phyloP scores from a whole-genome alignment of 192 early-diverging fungal genomes.

The Globomyces pollinis-pini region DNA sequence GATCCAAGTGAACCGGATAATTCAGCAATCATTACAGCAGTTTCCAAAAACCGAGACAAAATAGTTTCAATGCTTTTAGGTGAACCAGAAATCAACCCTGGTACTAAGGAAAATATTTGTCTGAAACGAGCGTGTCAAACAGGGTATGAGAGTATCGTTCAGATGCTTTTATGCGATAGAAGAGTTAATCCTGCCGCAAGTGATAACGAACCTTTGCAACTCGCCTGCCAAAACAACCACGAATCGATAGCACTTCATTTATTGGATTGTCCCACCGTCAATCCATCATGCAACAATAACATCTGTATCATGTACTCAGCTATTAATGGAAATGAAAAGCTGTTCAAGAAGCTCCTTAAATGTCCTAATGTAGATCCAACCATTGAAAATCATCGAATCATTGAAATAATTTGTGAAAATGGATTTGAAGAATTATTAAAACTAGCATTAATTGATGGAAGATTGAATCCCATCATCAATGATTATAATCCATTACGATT shows the following conservation, averaged over 20 bases:
- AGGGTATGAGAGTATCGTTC: not conserved
- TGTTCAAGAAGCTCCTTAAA: not conserved
- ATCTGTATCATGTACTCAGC: too few species aligned
- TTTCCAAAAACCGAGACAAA: not conserved
- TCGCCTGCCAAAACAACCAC: constrained; percentile 11
- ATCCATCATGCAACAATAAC: constrained; percentile 5
- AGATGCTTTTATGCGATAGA: not conserved
- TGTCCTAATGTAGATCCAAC: constrained; percentile 2
- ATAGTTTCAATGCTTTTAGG: not conserved
- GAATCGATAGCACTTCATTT: constrained; percentile 7
- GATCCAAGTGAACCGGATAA: not conserved
- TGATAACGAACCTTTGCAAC: constrained; percentile 12
- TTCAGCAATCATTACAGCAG: not conserved
- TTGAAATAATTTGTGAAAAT: not conserved
- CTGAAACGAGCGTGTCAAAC: not conserved
- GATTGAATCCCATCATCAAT: not conserved
- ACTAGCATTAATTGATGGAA: not conserved
- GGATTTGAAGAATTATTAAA: not conserved
- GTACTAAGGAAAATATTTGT: not conserved
- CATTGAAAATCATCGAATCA: too few species aligned
- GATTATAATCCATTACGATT: not conserved
- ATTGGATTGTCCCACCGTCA: constrained; percentile 6
- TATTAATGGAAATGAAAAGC: not conserved
- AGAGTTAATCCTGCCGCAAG: constrained; percentile 8
- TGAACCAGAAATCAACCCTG: not conserved